Evolutionary conservation across 169 alveolate genomes (phyloP), one percentile per base, ranked within the genome.

Genomic region (Plasmodium ovale): DNA sequence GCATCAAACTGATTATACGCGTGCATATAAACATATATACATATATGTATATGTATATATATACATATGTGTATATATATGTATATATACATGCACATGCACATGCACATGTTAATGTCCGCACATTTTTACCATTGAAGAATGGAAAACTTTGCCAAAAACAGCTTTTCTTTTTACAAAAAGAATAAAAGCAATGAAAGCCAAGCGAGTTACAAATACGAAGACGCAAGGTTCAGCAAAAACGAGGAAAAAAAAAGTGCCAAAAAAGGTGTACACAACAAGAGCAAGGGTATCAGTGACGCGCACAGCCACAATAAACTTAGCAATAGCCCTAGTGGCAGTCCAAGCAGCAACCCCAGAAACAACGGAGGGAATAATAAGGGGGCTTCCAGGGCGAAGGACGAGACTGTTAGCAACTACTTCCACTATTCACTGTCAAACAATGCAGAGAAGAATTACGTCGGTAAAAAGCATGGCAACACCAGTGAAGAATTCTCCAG

Each of bases 111-210:
- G n/a, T n/a, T n/a, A n/a, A n/a, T n/a, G n/a, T n/a, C n/a, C n/a
- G n/a, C n/a, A n/a, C n/a, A n/a, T n/a, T n/a, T n/a, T n/a, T n/a
- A n/a, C n/a, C n/a, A n/a, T n/a, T n/a, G n/a, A 14, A 47, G 12
- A 60, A 77, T 77, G 88, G 88, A 77, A 14, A 51, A 77, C 47
- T 39, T 37, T n/a, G 25, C 68, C 42, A 77, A 62, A 68, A 37
- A 56, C 14, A 39, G 27, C 29, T 62, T 64, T 35, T 4, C 72
- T 5, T 59, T 54, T 44, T 77, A 60, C 62, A 65, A 77, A 60
- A 77, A 60, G 23, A 77, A 77, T 60, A 77, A 77, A 77, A 33
- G 88, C 25, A 77, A 77, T 60, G 88, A 77, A 3, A 59, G 42
- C n/a, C 65, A 74, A 60, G 9, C 47, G 47, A 74, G 60, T 3